These are phyloP conservation scores for Cenococcum geophilum DNA, from an alignment of 495 filamentous ascomycete species.

Conservation along the genomic window DNA sequence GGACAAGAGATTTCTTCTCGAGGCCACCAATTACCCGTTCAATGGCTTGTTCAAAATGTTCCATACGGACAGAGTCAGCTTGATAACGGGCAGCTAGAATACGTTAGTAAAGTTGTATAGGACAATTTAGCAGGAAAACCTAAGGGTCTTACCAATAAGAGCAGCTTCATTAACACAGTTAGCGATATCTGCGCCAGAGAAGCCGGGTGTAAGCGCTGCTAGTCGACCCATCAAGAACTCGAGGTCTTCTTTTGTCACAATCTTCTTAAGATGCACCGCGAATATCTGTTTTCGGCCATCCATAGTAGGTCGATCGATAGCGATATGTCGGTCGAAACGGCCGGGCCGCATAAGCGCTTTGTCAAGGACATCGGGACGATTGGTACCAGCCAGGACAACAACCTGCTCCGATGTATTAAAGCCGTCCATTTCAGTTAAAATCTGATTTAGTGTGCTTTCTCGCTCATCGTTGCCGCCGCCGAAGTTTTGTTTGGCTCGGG, in stretches of 20 bases:
- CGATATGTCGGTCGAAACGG: conserved; percentile 92
- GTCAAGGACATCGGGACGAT: conserved; percentile 88
- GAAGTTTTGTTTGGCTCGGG: conserved; percentile 67
- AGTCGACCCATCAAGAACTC: conserved; percentile 82
- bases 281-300: conserved; percentile 96
- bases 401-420: conserved; percentile 98
- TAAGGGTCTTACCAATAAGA: conserved; percentile 67
- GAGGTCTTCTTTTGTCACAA: conserved; percentile 81
- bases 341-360: conserved; percentile 94
- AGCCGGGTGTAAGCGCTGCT: conserved; percentile 87
- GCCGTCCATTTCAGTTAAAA: conserved; percentile 98
- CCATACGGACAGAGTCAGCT: conserved; percentile 71
- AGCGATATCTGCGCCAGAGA: conserved; percentile 94
- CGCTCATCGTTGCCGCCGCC: conserved; percentile 94
- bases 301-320: conserved; percentile 92
- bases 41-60: conserved; percentile 93
- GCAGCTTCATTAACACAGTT: conserved; percentile 98
- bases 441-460: conserved; percentile 94
- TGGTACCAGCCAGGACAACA: conserved; percentile 96
- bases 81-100: conserved; percentile 69
- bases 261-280: conserved; percentile 83
- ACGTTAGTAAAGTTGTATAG: conserved; percentile 35
- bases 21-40: conserved; percentile 94
- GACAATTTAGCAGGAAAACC: conserved; percentile 1
- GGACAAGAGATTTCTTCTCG: conserved; percentile 91